Evolutionary conservation across 257 asterid genomes (phyloP), one percentile per base, ranked within the genome.

Genomic region (Plantago elongata): DNA sequence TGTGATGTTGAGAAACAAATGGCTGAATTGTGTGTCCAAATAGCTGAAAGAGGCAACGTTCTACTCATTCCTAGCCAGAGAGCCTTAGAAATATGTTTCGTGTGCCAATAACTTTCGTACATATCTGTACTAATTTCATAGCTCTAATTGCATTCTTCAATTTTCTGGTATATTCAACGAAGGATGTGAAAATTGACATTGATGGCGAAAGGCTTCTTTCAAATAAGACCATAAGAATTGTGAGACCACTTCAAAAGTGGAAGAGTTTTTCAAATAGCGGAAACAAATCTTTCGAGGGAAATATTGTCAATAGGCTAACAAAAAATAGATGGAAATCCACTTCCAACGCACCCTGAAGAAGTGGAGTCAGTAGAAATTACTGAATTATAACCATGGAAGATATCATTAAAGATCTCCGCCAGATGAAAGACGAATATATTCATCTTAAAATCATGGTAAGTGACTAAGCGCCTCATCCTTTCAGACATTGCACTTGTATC

Each of bases 371-470:
- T 91, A 5, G 98, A 96, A 15, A 61, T 22, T 22, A 22, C 1
- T 22, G 27, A 22, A 22, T 91, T 54, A 88, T 91, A n/a, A 91
- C 98, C 44, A 85, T 91, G 98, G 98, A 91, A 79, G 98, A 88
- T 64, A 96, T 91, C 55, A 91, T 91, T 18, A 95, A 91, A 74
- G 98, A 91, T 82, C 98, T 91, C 63, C 74, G 88, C 69, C 98
- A 91, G 95, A 96, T 88, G 56, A 67, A 15, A 22, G 27, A 22
- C 27, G 27, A 22, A 22, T 22, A 22, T 22, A 2, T 22, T 22
- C 29, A 11, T 57, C 55, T 34, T 9, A 27, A 22, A 54, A 54
- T 15, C 38, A 4, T 38, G 17, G 11, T 16, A 9, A 51, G 6
- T 1, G 27, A 7, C 22, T 11, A 13, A 51, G 15, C 7, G 9